Evolutionary conservation across 257 asterid genomes (phyloP).

Genomic region (Oldenlandia corymbosa): DNA sequence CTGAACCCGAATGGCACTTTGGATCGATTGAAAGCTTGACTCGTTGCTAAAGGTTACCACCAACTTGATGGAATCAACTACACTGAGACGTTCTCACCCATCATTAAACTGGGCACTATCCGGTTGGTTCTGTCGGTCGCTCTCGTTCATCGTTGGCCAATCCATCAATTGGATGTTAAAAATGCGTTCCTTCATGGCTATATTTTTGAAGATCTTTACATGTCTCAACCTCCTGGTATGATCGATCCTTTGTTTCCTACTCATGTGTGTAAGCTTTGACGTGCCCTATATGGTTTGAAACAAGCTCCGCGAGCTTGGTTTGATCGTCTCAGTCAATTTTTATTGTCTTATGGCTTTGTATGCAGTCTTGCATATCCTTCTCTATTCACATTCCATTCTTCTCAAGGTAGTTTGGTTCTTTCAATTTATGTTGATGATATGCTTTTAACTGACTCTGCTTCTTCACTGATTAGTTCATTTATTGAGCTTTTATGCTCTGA

Average conservation of each 20-base stretch:
- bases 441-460: not conserved
- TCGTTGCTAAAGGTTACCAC: conserved; percentile 1
- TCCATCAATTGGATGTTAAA: not conserved
- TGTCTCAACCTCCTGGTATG: conserved; percentile 7
- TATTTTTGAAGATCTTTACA: not conserved
- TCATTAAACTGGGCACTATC: conserved; percentile 2
- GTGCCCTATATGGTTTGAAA: not conserved
- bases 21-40: not conserved
- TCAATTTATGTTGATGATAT: conserved; percentile 8
- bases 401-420: not conserved
- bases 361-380: conserved; percentile 6
- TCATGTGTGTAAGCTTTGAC: conserved; percentile 2
- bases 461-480: not conserved
- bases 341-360: not conserved
- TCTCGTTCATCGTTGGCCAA: not conserved
- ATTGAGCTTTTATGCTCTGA: not conserved
- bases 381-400: not conserved
- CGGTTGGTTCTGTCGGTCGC: not conserved
- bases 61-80: conserved; percentile 8
- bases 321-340: not conserved
- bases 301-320: not conserved
- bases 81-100: not conserved
- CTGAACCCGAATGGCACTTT: not conserved
- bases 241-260: not conserved
- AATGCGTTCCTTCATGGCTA: not conserved